Base-by-base conservation (phyloP, 768 basidiomycete genomes). In the Hypsizygus marmoreus region DNA sequence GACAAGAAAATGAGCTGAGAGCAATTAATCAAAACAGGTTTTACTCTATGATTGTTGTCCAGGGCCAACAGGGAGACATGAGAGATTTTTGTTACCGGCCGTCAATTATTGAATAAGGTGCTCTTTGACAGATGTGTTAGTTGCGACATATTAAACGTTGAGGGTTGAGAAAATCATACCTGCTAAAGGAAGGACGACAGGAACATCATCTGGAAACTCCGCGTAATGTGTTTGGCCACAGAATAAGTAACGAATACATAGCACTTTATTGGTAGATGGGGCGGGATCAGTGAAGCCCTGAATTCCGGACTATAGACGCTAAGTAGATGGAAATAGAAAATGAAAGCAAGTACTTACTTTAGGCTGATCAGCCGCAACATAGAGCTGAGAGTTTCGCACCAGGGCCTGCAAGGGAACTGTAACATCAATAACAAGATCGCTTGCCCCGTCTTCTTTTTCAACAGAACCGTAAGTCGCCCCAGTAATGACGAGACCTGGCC, bases 231-330 rank as follows among this genome's bases (percentile, higher is more conserved):
- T 57, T 47, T 77, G 77, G 31, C 81, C 83, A 57, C 78, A 76
- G 74, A 95, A 97, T 36, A 77, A 67, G 67, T 95, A 95, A 34
- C 81, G 80, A 29, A 95, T 72, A 23, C 81, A 74, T 40, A 94
- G 68, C 4, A 71, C 70, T 70, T 95, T 94, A 37, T 76, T 66
- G 43, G 77, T 73, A n/a, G 81, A 81, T 11, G 88, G 84, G 13
- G 84, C 83, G 45, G 89, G 88, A 68, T 95, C 92, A 60, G 80
- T 84, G 71, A 97, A 93, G n/a, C 92, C 92, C 58, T 90, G 84
- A 30, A 95, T 72, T 20, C 81, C 78, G 47, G 82, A 71, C 88
- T 88, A 54, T 28, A 42, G 26, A 45, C 51, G 24, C 40, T 22
- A 33, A 33, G 26, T 25, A 28, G 47, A 10, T 11, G 23, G 42